phyloP scores from a whole-genome alignment of 2,329 filamentous ascomycete genomes.

The Colletotrichum chrysophilum region DNA sequence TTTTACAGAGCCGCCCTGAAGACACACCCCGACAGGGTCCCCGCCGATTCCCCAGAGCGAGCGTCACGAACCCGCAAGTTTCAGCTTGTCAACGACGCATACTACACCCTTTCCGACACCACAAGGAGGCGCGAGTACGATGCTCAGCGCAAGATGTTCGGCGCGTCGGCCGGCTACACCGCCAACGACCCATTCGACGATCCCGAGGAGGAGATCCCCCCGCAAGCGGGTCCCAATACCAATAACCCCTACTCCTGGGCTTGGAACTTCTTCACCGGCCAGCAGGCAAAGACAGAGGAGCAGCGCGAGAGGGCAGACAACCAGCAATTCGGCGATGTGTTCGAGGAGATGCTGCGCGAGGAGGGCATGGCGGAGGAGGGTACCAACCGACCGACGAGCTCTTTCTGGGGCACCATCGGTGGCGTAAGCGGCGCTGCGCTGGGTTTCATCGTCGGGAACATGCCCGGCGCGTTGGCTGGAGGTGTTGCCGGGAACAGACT shows the following conservation, averaged over 20 bases:
- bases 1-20: conserved; percentile 77
- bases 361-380: conserved; percentile 80
- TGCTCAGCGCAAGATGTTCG: conserved; percentile 66
- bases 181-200: conserved; percentile 39
- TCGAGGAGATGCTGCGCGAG: conserved; percentile 90
- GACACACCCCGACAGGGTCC: conserved; percentile 91
- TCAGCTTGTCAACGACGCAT: conserved; percentile 91
- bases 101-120: conserved; percentile 87
- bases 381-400: conserved; percentile 64
- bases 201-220: conserved; percentile 27
- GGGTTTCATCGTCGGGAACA: conserved; percentile 94
- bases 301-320: conserved; percentile 65
- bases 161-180: conserved; percentile 40
- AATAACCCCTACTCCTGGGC: conserved; percentile 77
- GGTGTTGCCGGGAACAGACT: conserved; percentile 91
- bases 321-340: conserved; percentile 85
- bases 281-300: conserved; percentile 40
- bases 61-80: conserved; percentile 82
- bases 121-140: conserved; percentile 85
- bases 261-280: conserved; percentile 63
- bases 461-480: conserved; percentile 86
- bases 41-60: conserved; percentile 83
- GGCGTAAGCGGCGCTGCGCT: conserved; percentile 87
- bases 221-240: conserved; percentile 30
- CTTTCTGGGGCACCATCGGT: conserved; percentile 88